Percentiles rank a stretch among this genome's conserved stretches.
These are phyloP conservation scores for Cryphonectria carpinicola DNA, from an alignment of 2,329 filamentous ascomycete species.

Conservation along the genomic window DNA sequence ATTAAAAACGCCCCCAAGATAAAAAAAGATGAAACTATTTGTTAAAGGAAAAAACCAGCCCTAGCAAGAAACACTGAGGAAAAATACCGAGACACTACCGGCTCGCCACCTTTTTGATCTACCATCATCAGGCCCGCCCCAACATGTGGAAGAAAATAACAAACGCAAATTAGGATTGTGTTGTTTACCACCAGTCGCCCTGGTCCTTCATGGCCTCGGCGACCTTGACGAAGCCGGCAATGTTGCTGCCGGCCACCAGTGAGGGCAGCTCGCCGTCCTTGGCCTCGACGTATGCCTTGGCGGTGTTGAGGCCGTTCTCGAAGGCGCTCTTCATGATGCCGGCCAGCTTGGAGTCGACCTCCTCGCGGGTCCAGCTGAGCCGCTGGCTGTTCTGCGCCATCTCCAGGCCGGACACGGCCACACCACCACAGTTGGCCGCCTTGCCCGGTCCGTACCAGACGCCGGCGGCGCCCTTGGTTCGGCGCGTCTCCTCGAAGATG, in stretches of 20 bases:
- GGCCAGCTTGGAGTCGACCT: slow-evolving; percentile 91
- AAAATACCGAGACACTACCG: neutral
- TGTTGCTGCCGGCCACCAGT: slow-evolving; percentile 92
- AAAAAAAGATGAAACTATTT: neutral
- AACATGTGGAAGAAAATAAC: neutral
- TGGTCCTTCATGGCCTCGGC: slow-evolving; percentile 93
- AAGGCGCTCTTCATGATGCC: slow-evolving; percentile 95
- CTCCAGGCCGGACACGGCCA: slow-evolving; percentile 95
- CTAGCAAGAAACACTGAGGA: neutral
- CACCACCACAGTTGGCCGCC: slow-evolving; percentile 96
- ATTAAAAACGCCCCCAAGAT: neutral
- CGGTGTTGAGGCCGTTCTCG: slow-evolving; percentile 84
- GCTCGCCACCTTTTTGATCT: neutral
- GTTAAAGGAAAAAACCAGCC: neutral
- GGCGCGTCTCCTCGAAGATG: slow-evolving; percentile 80
- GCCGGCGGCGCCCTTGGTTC: slow-evolving; percentile 67
- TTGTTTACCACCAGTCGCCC: slow-evolving; percentile 82
- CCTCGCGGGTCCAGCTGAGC: slow-evolving; percentile 82
- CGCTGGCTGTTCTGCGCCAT: slow-evolving; percentile 96
- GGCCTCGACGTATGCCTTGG: slow-evolving; percentile 82
- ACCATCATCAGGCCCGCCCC: neutral
- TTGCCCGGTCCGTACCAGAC: slow-evolving; percentile 98
- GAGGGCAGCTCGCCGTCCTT: slow-evolving; percentile 84
- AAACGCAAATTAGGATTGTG: neutral
- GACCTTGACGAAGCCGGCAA: slow-evolving; percentile 97